A percentile compares a stretch with the other conserved stretches of the same genome.
Conservation (phyloP, 345 rosid species). For the Murraya paniculata region DNA sequence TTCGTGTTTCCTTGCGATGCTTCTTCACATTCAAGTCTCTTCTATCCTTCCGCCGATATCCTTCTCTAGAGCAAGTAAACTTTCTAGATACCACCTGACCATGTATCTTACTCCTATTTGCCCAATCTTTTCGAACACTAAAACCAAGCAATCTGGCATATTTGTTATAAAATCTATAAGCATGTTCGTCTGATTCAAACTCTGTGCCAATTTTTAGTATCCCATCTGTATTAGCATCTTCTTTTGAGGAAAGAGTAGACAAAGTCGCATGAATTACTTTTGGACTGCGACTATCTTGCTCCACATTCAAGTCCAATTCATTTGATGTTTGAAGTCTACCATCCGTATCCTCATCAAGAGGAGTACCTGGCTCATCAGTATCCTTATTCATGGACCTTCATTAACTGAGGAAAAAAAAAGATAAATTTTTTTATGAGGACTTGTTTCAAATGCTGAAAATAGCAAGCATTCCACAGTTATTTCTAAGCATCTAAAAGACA, state of each 20-base stretch:
- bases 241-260: constrained; percentile 14
- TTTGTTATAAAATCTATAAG: constrained; percentile 24
- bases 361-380: constrained; percentile 10
- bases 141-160: constrained; percentile 26
- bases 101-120: constrained; percentile 31
- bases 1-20: constrained; percentile 29
- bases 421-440: not conserved
- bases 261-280: constrained; percentile 11
- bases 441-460: not conserved
- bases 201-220: constrained; percentile 24
- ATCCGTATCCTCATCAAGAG: constrained; percentile 15
- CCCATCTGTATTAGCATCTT: constrained; percentile 10
- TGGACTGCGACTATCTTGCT: constrained; percentile 23
- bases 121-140: constrained; percentile 30
- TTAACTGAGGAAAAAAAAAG: not conserved
- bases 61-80: constrained; percentile 26
- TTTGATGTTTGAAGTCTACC: constrained; percentile 18
- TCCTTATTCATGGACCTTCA: constrained; percentile 32
- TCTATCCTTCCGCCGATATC: constrained; percentile 24
- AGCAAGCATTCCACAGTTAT: not conserved
- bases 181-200: constrained; percentile 33
- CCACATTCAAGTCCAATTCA: constrained; percentile 31
- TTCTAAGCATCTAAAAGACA: not conserved
- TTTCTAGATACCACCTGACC: constrained; percentile 31
- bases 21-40: constrained; percentile 25